A percentile compares a stretch with the other conserved stretches of the same genome.
phyloP scores from a whole-genome alignment of 176 grass and related monocot genomes.

The Urochloa ruziziensis region DNA sequence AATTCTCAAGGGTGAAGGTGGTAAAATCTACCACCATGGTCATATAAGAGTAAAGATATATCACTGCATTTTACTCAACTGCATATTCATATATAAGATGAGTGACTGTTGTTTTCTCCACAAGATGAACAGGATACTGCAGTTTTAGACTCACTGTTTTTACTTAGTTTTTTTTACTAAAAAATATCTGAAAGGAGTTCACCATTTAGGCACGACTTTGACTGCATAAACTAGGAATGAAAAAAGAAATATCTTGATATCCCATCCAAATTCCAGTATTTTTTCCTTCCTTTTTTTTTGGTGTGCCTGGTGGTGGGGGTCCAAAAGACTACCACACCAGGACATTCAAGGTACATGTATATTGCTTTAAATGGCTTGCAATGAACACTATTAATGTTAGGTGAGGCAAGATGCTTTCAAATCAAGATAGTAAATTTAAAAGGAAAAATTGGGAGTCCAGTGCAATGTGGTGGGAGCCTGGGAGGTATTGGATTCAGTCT shows the following conservation, averaged over 20 bases:
- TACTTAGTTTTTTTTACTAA: background rate
- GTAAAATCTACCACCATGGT: background rate
- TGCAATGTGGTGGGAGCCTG: background rate
- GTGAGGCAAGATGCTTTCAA: background rate
- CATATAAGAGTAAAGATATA: background rate
- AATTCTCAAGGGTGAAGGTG: background rate
- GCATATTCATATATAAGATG: background rate
- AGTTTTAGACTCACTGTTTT: background rate
- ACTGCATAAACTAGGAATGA: background rate
- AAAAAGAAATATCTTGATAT: background rate
- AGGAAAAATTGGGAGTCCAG: background rate
- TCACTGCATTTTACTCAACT: conserved; percentile 5
- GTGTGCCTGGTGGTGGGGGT: no score
- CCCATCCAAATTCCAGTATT: no score
- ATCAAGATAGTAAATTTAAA: background rate
- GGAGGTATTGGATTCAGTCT: background rate
- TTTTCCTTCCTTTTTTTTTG: no score
- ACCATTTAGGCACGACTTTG: background rate
- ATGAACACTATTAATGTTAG: background rate
- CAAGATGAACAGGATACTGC: background rate
- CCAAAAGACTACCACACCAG: no score
- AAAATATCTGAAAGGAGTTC: conserved; percentile 14
- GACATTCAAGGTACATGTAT: background rate
- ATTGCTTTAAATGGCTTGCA: background rate
- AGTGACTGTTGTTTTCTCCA: background rate